These are phyloP conservation scores for Fraxinus greggii DNA, from an alignment of 305 asterid species.

Conservation along the genomic window DNA sequence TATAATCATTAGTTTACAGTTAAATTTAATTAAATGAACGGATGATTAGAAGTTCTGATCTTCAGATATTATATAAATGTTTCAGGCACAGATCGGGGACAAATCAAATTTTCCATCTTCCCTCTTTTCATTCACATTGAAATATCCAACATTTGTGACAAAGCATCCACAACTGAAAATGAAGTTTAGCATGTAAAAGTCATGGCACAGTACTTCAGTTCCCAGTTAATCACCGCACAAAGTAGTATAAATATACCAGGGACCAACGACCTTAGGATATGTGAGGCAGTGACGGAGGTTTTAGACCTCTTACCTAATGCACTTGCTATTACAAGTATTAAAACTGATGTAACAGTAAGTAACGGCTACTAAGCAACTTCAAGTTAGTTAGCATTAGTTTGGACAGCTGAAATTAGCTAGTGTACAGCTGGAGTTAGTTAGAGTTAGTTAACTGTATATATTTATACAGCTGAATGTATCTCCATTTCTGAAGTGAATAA, in stretches of 20 bases:
- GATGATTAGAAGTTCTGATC: not conserved
- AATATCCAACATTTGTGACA: not conserved
- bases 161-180: not conserved
- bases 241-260: not conserved
- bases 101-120: not conserved
- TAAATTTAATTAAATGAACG: not conserved
- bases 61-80: not conserved
- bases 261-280: not conserved
- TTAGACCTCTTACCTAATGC: not conserved
- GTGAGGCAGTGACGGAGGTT: not conserved
- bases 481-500: not conserved
- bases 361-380: too few species aligned
- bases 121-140: not conserved
- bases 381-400: too few species aligned
- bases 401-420: too few species aligned
- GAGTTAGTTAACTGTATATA: too few species aligned
- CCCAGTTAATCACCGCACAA: not conserved
- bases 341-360: too few species aligned
- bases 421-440: too few species aligned
- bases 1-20: not conserved
- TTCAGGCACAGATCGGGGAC: not conserved
- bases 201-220: not conserved
- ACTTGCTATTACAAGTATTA: not conserved
- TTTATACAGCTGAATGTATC: too few species aligned
- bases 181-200: not conserved